phyloP scores from a whole-genome alignment of 2,329 filamentous ascomycete species.

The Beauveria sp. region DNA sequence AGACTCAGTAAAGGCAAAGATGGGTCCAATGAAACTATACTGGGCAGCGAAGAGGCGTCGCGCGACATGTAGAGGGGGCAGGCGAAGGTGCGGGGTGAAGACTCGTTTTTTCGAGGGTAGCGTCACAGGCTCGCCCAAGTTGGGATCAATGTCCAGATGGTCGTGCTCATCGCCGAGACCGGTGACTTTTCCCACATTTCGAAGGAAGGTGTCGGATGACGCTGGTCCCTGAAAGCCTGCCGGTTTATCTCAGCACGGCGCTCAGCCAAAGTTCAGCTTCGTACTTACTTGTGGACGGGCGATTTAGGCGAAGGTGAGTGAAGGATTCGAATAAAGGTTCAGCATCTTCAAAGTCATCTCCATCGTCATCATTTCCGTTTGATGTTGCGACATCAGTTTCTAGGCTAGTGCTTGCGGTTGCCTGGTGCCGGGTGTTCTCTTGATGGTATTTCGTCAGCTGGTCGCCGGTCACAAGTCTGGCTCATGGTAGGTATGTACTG shows the following conservation, averaged over 20 bases:
- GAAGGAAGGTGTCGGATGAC: slow-evolving; percentile 31
- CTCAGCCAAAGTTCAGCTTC: neutral
- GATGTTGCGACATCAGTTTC: neutral
- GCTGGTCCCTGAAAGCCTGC: slow-evolving; percentile 29
- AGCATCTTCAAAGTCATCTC: slow-evolving; percentile 24
- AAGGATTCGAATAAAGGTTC: slow-evolving; percentile 27
- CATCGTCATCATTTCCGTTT: slow-evolving; percentile 19
- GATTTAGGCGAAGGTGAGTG: slow-evolving; percentile 26
- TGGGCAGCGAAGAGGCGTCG: slow-evolving; percentile 43
- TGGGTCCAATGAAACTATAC: slow-evolving; percentile 49
- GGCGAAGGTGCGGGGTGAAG: slow-evolving; percentile 22
- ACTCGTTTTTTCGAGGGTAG: slow-evolving; percentile 25
- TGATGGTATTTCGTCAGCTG: neutral
- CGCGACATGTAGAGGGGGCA: slow-evolving; percentile 44
- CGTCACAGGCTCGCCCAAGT: slow-evolving; percentile 27
- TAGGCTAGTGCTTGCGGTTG: neutral
- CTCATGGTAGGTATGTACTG: neutral
- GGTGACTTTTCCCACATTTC: slow-evolving; percentile 28
- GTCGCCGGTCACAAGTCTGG: neutral
- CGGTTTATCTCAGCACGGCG: neutral
- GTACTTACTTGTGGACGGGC: slow-evolving; percentile 22
- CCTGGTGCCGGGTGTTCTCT: neutral
- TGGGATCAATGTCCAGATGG: slow-evolving; percentile 23
- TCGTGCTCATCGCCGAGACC: slow-evolving; percentile 26
- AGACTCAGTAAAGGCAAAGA: slow-evolving; percentile 45